phyloP scores from a whole-genome alignment of 257 asterid genomes.

The Scutellaria galericulata region DNA sequence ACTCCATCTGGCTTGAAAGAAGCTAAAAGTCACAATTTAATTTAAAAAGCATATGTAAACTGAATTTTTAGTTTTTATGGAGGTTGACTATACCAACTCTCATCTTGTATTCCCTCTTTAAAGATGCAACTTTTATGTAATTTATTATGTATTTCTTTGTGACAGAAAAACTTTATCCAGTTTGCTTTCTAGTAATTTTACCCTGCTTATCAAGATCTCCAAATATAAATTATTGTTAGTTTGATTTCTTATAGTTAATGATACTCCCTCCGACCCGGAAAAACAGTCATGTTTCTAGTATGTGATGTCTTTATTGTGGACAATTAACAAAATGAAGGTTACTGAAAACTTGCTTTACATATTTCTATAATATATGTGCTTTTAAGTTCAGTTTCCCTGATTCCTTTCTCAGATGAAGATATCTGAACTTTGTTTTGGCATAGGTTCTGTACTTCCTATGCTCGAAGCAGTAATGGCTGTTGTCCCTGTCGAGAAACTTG shows the following conservation, averaged over 20 bases:
- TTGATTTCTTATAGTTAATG: slow-evolving; percentile 11
- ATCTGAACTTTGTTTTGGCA: slow-evolving; percentile 15
- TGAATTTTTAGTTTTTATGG: not conserved
- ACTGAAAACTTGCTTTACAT: not conserved
- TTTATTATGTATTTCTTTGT: not conserved
- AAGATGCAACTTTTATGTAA: not conserved
- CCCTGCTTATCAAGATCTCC: not conserved
- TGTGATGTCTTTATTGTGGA: not conserved
- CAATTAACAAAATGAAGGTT: not conserved
- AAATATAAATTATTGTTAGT: not conserved
- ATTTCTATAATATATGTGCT: not conserved
- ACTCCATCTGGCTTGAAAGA: slow-evolving; percentile 4
- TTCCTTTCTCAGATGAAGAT: slow-evolving; percentile 10
- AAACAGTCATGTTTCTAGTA: too few species aligned
- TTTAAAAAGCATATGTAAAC: not conserved
- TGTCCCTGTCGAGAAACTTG: slow-evolving; percentile 85
- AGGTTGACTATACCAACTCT: not conserved
- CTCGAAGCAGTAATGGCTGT: slow-evolving; percentile 89
- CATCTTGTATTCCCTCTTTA: not conserved
- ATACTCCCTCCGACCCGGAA: too few species aligned
- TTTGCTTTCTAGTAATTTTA: not conserved
- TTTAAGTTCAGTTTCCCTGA: slow-evolving; percentile 5
- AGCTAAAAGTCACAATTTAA: not conserved
- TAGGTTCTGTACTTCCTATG: slow-evolving; percentile 88
- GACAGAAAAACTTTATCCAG: not conserved